phyloP scores from a whole-genome alignment of 495 filamentous ascomycete genomes.

The Sordaria brevicollis region DNA sequence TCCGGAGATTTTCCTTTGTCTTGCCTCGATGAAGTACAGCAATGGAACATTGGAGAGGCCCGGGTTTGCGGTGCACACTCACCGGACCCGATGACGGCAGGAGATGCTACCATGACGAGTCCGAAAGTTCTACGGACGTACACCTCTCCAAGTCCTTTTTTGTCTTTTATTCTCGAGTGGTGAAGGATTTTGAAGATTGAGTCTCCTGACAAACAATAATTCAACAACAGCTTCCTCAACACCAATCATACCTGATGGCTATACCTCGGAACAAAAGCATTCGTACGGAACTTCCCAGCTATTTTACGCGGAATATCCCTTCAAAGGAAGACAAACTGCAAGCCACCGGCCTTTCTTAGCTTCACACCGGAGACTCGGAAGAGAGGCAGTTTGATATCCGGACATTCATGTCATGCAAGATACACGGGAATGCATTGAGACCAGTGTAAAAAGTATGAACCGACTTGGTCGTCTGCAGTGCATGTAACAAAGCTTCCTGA shows the following conservation, averaged over 20 bases:
- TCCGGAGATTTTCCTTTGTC: neutral
- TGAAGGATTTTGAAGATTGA: neutral
- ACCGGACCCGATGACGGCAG: neutral
- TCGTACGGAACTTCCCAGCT: neutral
- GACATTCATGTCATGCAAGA: neutral
- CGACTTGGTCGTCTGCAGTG: neutral
- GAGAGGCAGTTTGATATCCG: neutral
- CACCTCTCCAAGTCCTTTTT: neutral
- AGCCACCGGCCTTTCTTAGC: neutral
- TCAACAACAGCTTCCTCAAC: too few species aligned
- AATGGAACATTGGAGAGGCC: neutral
- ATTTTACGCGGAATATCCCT: neutral
- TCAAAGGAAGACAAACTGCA: neutral
- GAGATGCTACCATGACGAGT: neutral
- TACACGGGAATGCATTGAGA: neutral
- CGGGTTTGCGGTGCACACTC: neutral
- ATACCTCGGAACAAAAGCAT: neutral
- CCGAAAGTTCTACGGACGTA: neutral
- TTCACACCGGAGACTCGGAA: neutral
- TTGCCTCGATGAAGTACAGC: neutral
- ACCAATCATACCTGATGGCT: neutral
- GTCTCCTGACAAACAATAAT: too few species aligned
- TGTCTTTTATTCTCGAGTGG: neutral
- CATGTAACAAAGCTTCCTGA: too few species aligned
- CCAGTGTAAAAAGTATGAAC: neutral